phyloP scores from a whole-genome alignment of 495 filamentous ascomycete genomes.

The Penicillium daleae region DNA sequence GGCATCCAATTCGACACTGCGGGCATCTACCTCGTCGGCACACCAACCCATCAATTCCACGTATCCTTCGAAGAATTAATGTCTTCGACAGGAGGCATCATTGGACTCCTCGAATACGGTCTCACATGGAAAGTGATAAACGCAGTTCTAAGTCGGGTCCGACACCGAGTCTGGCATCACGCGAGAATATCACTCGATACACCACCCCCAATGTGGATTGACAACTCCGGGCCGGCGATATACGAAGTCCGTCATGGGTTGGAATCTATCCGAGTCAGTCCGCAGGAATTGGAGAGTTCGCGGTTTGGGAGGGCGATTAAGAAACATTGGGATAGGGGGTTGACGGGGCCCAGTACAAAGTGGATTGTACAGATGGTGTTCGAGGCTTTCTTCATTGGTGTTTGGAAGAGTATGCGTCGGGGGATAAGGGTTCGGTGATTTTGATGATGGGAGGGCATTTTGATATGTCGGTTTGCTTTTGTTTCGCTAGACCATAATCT shows the following conservation, averaged over 20 bases:
- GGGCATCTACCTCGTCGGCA: conserved; percentile 31
- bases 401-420: conserved; percentile 20
- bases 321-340: conserved; percentile 24
- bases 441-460: conserved; percentile 11
- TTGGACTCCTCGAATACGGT: conserved; percentile 30
- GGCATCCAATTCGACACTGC: conserved; percentile 30
- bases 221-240: conserved; percentile 25
- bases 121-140: conserved; percentile 22
- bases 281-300: conserved; percentile 22
- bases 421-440: conserved; percentile 11
- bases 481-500: too few species aligned
- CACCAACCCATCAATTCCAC: conserved; percentile 26
- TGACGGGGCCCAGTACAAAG: conserved; percentile 2
- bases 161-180: conserved; percentile 21
- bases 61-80: conserved; percentile 31
- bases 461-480: too few species aligned
- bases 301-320: conserved; percentile 25
- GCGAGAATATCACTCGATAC: conserved; percentile 10
- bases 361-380: conserved; percentile 18
- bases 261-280: conserved; percentile 20
- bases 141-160: conserved; percentile 13
- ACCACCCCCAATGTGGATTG: conserved; percentile 24
- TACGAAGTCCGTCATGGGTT: conserved; percentile 27
- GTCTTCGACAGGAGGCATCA: conserved; percentile 22
- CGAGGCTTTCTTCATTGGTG: conserved; percentile 24